These are phyloP conservation scores for Fusarium robinianum DNA, from an alignment of 2,329 filamentous ascomycete species.

Conservation along the genomic window DNA sequence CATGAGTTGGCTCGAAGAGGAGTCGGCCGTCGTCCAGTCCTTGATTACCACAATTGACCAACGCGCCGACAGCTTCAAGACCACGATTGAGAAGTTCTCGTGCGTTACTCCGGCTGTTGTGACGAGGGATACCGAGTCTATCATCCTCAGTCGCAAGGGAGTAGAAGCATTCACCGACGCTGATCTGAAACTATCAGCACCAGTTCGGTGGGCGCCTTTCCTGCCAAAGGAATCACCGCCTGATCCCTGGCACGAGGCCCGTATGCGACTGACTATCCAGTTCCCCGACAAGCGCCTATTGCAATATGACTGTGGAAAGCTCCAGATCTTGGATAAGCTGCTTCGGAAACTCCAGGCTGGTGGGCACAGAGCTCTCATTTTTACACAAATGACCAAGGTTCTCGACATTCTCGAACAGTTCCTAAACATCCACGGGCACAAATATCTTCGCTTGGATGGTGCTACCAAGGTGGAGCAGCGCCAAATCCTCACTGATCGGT, in stretches of 20 bases:
- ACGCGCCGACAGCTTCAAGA: slow-evolving; percentile 73
- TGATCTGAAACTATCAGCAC: slow-evolving; percentile 62
- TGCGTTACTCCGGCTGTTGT: slow-evolving; percentile 91
- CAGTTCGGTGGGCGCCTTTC: slow-evolving; percentile 59
- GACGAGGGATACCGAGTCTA: slow-evolving; percentile 72
- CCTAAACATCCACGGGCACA: slow-evolving; percentile 95
- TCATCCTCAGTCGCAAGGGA: slow-evolving; percentile 66
- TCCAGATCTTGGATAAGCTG: slow-evolving; percentile 85
- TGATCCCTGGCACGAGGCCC: slow-evolving; percentile 92
- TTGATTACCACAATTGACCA: slow-evolving; percentile 77
- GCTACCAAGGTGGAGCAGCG: slow-evolving; percentile 94
- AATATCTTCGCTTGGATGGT: slow-evolving; percentile 95
- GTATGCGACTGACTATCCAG: slow-evolving; percentile 90
- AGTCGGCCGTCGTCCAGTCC: slow-evolving; percentile 64
- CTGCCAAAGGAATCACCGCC: slow-evolving; percentile 59
- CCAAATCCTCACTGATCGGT: slow-evolving; percentile 92
- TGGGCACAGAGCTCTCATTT: slow-evolving; percentile 93
- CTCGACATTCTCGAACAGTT: slow-evolving; percentile 97
- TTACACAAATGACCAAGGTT: slow-evolving; percentile 99
- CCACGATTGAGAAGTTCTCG: slow-evolving; percentile 81
- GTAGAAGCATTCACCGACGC: slow-evolving; percentile 61
- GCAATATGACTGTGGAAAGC: slow-evolving; percentile 96
- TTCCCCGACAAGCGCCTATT: slow-evolving; percentile 96
- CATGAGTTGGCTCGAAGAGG: slow-evolving; percentile 75
- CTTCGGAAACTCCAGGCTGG: slow-evolving; percentile 85